These are phyloP conservation scores for Pichia exigua DNA, from an alignment of 805 yeast species.

Conservation along the genomic window DNA sequence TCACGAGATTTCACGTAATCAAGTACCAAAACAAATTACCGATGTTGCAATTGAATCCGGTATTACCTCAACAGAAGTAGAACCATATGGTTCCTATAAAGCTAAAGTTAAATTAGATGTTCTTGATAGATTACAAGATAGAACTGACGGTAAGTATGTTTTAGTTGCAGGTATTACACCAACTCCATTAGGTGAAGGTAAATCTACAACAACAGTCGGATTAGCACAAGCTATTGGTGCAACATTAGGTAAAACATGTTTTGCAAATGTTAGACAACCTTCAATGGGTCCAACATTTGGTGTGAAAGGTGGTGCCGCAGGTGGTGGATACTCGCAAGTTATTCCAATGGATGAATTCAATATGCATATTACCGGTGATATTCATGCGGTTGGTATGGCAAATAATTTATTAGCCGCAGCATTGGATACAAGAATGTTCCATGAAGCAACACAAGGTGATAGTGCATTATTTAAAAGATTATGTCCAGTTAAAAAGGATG, in stretches of 20 bases:
- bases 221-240: constrained; percentile 96
- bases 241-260: constrained; percentile 69
- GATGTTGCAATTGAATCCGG: constrained; percentile 77
- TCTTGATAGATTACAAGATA: constrained; percentile 55
- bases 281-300: constrained; percentile 99
- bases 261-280: constrained; percentile 96
- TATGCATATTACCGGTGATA: constrained; percentile 95
- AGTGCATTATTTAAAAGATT: constrained; percentile 74
- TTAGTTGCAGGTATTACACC: constrained; percentile 97
- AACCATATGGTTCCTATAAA: constrained; percentile 81
- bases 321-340: constrained; percentile 97
- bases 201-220: constrained; percentile 93
- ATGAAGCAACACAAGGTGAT: constrained; percentile 77
- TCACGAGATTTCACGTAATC: constrained; percentile 81
- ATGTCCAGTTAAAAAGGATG: constrained; percentile 74
- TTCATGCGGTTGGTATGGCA: constrained; percentile 92
- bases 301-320: constrained; percentile 99
- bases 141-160: constrained; percentile 75
- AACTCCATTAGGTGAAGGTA: constrained; percentile 97
- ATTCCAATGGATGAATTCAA: constrained; percentile 99
- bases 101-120: constrained; percentile 75
- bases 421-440: constrained; percentile 94
- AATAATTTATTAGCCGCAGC: constrained; percentile 94
- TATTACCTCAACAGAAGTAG: constrained; percentile 69
- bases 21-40: constrained; percentile 75